Percentiles rank a stretch among this genome's conserved stretches.
Evolutionary conservation across 768 basidiomycete species (phyloP).

Genomic region (Gymnopilus dilepis): DNA sequence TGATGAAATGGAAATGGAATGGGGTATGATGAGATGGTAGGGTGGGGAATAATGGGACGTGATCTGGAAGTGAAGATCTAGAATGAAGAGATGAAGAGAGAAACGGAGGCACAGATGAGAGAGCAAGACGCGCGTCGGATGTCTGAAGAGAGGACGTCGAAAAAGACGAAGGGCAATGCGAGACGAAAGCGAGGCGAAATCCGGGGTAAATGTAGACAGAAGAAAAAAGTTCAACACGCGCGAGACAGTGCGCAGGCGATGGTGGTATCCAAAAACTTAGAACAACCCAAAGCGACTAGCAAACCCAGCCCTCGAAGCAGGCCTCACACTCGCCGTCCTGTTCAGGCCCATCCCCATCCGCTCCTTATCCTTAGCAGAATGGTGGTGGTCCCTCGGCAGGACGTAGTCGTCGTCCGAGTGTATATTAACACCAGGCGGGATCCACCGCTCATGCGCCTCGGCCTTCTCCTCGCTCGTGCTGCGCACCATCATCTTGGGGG

Average conservation of each 20-base stretch:
- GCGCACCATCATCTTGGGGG: slow-evolving; percentile 60
- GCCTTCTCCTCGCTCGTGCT: slow-evolving; percentile 73
- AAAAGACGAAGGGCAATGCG: not conserved
- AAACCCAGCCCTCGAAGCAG: slow-evolving; percentile 5
- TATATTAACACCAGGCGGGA: slow-evolving; percentile 45
- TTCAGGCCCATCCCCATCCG: not conserved
- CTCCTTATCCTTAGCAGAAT: not conserved
- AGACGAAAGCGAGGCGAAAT: slow-evolving; percentile 3
- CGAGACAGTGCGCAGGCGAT: not conserved
- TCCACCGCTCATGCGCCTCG: slow-evolving; percentile 66
- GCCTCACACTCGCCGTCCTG: slow-evolving; percentile 12
- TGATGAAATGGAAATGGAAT: slow-evolving; percentile 3
- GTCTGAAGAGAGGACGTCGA: not conserved
- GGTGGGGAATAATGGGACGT: slow-evolving; percentile 14
- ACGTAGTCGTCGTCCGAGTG: slow-evolving; percentile 22
- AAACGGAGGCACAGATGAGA: slow-evolving; percentile 13
- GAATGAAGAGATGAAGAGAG: not conserved
- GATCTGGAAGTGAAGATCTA: slow-evolving; percentile 15
- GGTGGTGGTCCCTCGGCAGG: not conserved
- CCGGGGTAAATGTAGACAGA: not conserved
- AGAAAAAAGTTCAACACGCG: not conserved
- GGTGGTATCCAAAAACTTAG: not conserved
- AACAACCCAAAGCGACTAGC: slow-evolving; percentile 1
- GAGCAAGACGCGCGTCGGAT: slow-evolving; percentile 17
- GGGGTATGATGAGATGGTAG: slow-evolving; percentile 14